These are phyloP conservation scores for Suillus bovinus DNA, from an alignment of 768 basidiomycete genomes.

Conservation along the genomic window DNA sequence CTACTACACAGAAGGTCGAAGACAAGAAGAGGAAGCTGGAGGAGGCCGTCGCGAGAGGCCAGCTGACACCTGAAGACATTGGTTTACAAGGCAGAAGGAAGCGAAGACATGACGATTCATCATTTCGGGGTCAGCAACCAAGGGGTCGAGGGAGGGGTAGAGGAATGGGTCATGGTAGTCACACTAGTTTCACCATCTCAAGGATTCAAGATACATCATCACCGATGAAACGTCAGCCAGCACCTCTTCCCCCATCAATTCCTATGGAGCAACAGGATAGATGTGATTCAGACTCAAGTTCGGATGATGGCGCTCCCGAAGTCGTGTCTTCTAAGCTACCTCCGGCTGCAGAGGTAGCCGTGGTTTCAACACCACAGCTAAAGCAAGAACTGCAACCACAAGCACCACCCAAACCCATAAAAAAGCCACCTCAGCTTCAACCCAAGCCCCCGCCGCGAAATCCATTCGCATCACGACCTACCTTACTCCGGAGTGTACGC, in stretches of 20 bases:
- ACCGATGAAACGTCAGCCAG: background rate
- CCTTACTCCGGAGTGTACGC: slow-evolving; percentile 77
- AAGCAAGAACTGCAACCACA: slow-evolving; percentile 11
- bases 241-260: background rate
- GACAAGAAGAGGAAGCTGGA: slow-evolving; percentile 82
- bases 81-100: slow-evolving; percentile 42
- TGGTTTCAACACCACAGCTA: slow-evolving; percentile 1
- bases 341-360: slow-evolving; percentile 13
- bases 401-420: slow-evolving; percentile 13
- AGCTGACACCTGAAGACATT: slow-evolving; percentile 54
- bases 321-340: slow-evolving; percentile 52
- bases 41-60: slow-evolving; percentile 81
- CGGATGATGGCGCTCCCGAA: slow-evolving; percentile 54
- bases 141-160: slow-evolving; percentile 29
- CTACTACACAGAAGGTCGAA: slow-evolving; percentile 62
- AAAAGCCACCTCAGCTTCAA: slow-evolving; percentile 34
- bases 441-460: slow-evolving; percentile 57
- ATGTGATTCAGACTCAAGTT: slow-evolving; percentile 33
- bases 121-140: slow-evolving; percentile 11
- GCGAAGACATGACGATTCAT: slow-evolving; percentile 36
- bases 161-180: slow-evolving; percentile 27
- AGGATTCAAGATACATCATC: background rate
- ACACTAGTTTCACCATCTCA: background rate
- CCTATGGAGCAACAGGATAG: background rate
- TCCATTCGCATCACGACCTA: slow-evolving; percentile 66